phyloP scores from a whole-genome alignment of 2,329 filamentous ascomycete species.

The Dothistroma pini region DNA sequence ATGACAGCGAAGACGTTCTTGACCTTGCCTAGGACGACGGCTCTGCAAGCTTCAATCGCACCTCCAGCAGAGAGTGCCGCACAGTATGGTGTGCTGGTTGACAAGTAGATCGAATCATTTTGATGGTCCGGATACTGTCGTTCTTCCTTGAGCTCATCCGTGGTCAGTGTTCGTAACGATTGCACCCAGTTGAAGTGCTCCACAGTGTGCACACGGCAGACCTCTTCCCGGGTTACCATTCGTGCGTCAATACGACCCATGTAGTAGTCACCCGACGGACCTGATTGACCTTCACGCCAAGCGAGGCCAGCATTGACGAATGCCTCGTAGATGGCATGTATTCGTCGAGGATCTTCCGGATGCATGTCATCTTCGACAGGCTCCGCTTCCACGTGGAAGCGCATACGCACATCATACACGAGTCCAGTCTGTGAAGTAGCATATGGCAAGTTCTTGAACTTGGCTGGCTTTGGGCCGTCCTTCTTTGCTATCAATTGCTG shows the following conservation, averaged over 20 bases:
- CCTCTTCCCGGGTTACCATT: conserved; percentile 73
- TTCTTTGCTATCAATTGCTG: conserved; percentile 21
- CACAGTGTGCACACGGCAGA: conserved; percentile 72
- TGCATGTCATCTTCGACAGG: conserved; percentile 65
- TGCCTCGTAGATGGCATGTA: conserved; percentile 88
- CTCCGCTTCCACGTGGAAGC: conserved; percentile 76
- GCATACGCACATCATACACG: conserved; percentile 89
- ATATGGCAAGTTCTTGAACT: conserved; percentile 38
- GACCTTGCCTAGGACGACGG: conserved; percentile 76
- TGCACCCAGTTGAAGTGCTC: conserved; percentile 77
- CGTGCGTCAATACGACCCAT: conserved; percentile 71
- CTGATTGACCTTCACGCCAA: conserved; percentile 36
- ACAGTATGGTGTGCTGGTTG: conserved; percentile 52
- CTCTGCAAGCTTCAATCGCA: conserved; percentile 91
- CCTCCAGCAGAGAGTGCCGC: conserved; percentile 83
- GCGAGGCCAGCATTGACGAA: conserved; percentile 75
- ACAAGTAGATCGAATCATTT: conserved; percentile 48
- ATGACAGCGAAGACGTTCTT: conserved; percentile 97
- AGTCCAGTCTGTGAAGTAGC: conserved; percentile 42
- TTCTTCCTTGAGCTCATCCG: conserved; percentile 33
- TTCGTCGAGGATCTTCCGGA: conserved; percentile 88
- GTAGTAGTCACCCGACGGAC: conserved; percentile 50
- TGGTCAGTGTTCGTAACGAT: conserved; percentile 45
- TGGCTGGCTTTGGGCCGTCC: conserved; percentile 31
- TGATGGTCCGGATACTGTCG: conserved; percentile 59